Base-by-base conservation (phyloP, 345 rosid species). In the Raphanus raphanistrum region DNA sequence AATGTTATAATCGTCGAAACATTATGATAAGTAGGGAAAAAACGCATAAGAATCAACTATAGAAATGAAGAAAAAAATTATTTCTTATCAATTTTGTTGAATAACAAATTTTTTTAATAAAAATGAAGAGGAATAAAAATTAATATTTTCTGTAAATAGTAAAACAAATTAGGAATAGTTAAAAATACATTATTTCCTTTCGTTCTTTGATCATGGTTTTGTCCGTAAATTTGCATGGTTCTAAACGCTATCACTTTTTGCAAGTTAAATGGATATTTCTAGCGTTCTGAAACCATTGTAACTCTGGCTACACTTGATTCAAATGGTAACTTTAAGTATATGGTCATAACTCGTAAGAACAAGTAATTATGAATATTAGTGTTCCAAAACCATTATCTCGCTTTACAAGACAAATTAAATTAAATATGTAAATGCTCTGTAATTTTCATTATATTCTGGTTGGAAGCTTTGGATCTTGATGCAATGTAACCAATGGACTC, bases 401-500 rank as follows among this genome's bases (percentile, higher is more conserved):
- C 58, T 52, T 52, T 15, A 52, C 58, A 52, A 52, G 26, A 52
- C 58, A 52, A 52, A 52, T 48, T 43, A 43, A 41, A 43, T 43
- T 52, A 52, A 52, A 52, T 52, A 16, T 52, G 58, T 15, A 52
- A n/a, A 52, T 52, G 58, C 25, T 15, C 58, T 52, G 58, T 15
- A 25, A 52, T 52, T 52, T 52, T 52, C 58, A 52, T 52, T 52
- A 15, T 16, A 64, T 38, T n/a, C 41, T 55, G 35, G 76, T 57
- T 9, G 38, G 8, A 63, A 54, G 60, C 36, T 8, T 63, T 70
- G 76, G 81, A 58, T 78, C 68, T 32, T 65, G 68, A 78, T 71
- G 60, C 76, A 71, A 57, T 78, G 68, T 78, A 73, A 66, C 74
- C 69, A 61, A 65, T 72, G 8, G 32, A 65, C 6, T 38, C 21